phyloP scores from a whole-genome alignment of 495 filamentous ascomycete genomes.

The Immersiella caudata region DNA sequence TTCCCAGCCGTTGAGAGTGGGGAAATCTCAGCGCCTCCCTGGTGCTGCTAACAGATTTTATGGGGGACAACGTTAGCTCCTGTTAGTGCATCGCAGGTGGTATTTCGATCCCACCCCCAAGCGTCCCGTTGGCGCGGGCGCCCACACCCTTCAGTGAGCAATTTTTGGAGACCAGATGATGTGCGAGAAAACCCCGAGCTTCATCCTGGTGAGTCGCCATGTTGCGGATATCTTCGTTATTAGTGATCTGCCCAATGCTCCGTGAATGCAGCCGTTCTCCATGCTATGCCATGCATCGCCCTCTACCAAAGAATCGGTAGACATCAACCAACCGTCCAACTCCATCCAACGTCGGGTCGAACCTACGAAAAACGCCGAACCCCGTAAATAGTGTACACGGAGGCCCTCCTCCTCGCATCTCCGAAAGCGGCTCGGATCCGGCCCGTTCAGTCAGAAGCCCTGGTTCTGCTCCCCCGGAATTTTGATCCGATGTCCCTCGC shows the following conservation, averaged over 20 bases:
- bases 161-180: slow-evolving; percentile 13
- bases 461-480: slow-evolving; percentile 46
- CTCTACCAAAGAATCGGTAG: background rate
- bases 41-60: background rate
- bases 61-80: background rate
- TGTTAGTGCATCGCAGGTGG: slow-evolving; percentile 1
- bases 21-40: background rate
- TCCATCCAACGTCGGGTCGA: background rate
- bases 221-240: background rate
- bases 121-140: slow-evolving; percentile 1
- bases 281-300: background rate
- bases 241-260: background rate
- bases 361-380: background rate
- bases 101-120: slow-evolving; percentile 2
- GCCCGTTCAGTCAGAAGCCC: slow-evolving; percentile 2
- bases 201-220: background rate
- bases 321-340: background rate
- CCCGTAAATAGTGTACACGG: background rate
- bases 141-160: slow-evolving; percentile 17
- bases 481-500: slow-evolving; percentile 58
- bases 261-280: slow-evolving; percentile 1
- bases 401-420: background rate
- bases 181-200: slow-evolving; percentile 22
- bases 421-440: background rate
- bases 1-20: slow-evolving; percentile 1